A percentile compares a stretch with the other conserved stretches of the same genome.
These are phyloP conservation scores for Marsdenia floribunda DNA, from an alignment of 257 asterid species.

Conservation along the genomic window DNA sequence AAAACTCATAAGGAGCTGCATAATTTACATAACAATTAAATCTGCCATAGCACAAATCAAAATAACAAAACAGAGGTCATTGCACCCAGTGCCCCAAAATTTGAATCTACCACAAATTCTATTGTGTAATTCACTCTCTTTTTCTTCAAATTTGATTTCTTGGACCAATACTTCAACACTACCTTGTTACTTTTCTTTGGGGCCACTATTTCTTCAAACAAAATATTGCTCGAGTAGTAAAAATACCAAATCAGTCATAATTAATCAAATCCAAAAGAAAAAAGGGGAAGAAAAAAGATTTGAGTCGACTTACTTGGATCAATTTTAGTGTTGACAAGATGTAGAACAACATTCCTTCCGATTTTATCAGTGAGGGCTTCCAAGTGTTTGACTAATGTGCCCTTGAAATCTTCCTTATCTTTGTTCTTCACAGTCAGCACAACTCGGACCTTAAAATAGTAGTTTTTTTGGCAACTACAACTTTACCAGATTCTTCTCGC, in stretches of 20 bases:
- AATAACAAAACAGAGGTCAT: too few relatives aligned
- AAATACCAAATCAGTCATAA: slow-evolving; percentile 1
- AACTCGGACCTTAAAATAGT: slow-evolving; percentile 73
- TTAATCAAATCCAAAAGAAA: background rate
- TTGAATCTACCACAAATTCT: slow-evolving; percentile 65
- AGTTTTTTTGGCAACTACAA: slow-evolving; percentile 62
- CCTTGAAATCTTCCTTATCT: slow-evolving; percentile 69
- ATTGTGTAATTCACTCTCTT: slow-evolving; percentile 80
- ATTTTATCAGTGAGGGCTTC: slow-evolving; percentile 74
- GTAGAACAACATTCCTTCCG: slow-evolving; percentile 72
- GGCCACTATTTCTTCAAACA: slow-evolving; percentile 50
- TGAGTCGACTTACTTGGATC: slow-evolving; percentile 61
- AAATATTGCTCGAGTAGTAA: too few relatives aligned
- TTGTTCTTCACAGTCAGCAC: slow-evolving; percentile 78
- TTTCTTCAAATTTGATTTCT: slow-evolving; percentile 65
- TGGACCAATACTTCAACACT: slow-evolving; percentile 78
- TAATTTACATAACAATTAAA: too few relatives aligned
- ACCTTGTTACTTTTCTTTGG: slow-evolving; percentile 68
- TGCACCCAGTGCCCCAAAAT: slow-evolving; percentile 84
- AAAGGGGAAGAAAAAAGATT: too few relatives aligned
- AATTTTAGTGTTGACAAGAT: slow-evolving; percentile 66
- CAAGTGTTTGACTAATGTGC: slow-evolving; percentile 54
- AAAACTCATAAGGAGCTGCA: too few relatives aligned
- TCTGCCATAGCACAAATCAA: too few relatives aligned
- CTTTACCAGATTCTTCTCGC: slow-evolving; percentile 63